Evolutionary conservation across 163 green algal genomes (phyloP), one percentile per base, ranked within the genome.

Genomic region (Prototheca stagnorum): DNA sequence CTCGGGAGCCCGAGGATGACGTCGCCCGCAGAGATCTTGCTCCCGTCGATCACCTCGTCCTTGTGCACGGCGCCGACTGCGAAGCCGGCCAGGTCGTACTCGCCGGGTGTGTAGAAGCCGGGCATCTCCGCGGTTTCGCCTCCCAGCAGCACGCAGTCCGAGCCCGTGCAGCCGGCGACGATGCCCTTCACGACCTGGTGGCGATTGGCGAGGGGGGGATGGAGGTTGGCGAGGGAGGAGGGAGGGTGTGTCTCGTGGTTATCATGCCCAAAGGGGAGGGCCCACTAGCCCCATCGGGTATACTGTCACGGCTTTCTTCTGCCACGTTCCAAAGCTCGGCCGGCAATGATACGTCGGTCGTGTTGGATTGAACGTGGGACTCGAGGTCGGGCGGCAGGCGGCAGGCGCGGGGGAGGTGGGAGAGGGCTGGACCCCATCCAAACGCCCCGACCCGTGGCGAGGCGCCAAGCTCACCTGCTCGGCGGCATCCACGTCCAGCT

Each of bases 111-210:
- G 65, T 98, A 98, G 55, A 98, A 95, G 20, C 88, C 88, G 5
- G 88, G 88, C 88, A 98, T 98, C 74, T 98, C 88, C 5, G 88
- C 88, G 2, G 88, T 98, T 60, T 97, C 87, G 31, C 87, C 87
- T 16, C 88, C 88, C 37, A 97, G 61, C 45, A 97, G 65, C 14
- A 70, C 53, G 62, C 88, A 96, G 47, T 80, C 81, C 0, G 69
- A 82, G 65, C 93, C 67, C 23, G 61, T 64, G 77, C 88, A 97
- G 28, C 87, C 88, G 23, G 93, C 82, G 36, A 96, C 83, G 46
- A 97, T 97, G 51, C 88, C 86, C 67, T 88, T 89, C 25, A 96
- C 72, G 16, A 93, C 82, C 74, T 89, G 70, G 0, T 50, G n/a
- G n/a, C n/a, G n/a, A n/a, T n/a, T n/a, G 23, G 39, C 4, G 35